These are phyloP conservation scores for Suhomyces choctaworum DNA, from an alignment of 1,139 yeast species.

Conservation along the genomic window DNA sequence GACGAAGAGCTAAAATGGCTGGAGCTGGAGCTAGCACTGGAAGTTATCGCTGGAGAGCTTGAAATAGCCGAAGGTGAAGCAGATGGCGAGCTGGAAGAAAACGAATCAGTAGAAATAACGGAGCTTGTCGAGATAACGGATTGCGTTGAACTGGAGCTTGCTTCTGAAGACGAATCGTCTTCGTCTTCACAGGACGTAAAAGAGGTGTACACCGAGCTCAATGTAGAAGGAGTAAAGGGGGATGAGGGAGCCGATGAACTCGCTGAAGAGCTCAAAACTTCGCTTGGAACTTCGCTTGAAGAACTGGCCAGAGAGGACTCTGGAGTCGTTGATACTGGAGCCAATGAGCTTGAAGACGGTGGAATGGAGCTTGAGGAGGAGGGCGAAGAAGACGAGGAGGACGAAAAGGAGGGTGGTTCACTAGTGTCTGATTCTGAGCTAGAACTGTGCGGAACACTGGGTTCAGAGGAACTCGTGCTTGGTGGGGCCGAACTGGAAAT, in stretches of 20 bases:
- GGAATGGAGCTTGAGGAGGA: neutral
- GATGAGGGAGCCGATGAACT: neutral
- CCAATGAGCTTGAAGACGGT: neutral
- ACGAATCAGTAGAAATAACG: too few species aligned
- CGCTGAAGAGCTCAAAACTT: neutral
- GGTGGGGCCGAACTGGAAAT: too few species aligned
- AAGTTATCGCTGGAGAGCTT: too few species aligned
- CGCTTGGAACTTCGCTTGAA: neutral
- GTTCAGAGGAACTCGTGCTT: too few species aligned
- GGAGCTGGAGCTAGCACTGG: too few species aligned
- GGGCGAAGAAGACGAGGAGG: neutral
- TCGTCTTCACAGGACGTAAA: neutral
- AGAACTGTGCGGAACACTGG: too few species aligned
- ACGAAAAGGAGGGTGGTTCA: neutral
- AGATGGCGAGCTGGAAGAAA: too few species aligned
- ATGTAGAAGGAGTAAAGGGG: constrained; percentile 1
- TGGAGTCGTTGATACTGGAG: neutral
- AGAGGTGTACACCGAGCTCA: neutral
- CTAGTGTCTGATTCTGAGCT: too few species aligned
- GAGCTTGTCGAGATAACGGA: too few species aligned
- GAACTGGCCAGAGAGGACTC: neutral
- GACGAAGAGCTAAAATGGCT: too few species aligned
- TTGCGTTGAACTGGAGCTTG: too few species aligned
- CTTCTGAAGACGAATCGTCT: neutral
- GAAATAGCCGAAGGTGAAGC: too few species aligned